Conservation (phyloP, 768 basidiomycete species). For the Paxillus involutus region DNA sequence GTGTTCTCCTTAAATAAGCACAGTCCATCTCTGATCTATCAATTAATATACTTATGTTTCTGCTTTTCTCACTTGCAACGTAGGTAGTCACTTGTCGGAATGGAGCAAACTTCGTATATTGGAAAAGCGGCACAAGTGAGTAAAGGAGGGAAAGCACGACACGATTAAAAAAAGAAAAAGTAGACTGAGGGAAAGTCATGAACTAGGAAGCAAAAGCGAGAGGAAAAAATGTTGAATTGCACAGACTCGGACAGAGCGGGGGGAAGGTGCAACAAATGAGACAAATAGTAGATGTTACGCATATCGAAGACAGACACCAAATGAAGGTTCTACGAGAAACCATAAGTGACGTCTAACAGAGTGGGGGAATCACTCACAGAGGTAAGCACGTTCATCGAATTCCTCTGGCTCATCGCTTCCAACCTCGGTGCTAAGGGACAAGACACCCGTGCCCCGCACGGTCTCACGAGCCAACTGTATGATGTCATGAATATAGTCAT, state of each 20-base stretch:
- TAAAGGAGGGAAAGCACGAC: background rate
- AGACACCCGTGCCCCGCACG: too few relatives aligned
- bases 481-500: too few relatives aligned
- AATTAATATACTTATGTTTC: background rate
- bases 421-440: too few relatives aligned
- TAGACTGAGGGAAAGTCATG: background rate
- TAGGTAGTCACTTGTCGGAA: background rate
- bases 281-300: too few relatives aligned
- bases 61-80: background rate
- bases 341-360: background rate
- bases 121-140: background rate
- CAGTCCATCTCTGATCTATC: background rate
- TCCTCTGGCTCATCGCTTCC: too few relatives aligned
- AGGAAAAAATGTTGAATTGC: too few relatives aligned
- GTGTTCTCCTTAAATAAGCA: background rate
- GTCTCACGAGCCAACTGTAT: too few relatives aligned
- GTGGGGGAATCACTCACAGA: too few relatives aligned
- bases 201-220: background rate
- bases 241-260: too few relatives aligned
- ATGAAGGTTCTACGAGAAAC: background rate
- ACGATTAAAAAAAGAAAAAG: background rate
- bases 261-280: too few relatives aligned
- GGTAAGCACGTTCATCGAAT: too few relatives aligned
- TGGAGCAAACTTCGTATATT: background rate
- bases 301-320: background rate